A percentile compares a stretch with the other conserved stretches of the same genome.
Conservation (phyloP, 176 grass and related monocot genomes). For the Oryza brachyantha region DNA sequence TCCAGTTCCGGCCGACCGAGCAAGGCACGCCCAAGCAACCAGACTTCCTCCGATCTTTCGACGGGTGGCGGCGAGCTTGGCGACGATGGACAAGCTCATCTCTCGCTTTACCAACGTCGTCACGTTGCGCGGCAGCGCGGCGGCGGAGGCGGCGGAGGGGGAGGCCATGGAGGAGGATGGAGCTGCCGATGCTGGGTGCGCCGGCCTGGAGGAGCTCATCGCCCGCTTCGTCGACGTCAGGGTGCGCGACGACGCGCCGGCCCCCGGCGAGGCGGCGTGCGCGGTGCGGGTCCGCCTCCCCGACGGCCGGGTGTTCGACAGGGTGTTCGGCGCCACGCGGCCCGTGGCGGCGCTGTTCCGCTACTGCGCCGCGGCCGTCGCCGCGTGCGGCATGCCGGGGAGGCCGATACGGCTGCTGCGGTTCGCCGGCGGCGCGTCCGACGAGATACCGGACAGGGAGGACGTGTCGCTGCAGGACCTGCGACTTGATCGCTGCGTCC, state of each 20-base stretch:
- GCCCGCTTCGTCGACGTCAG: not conserved
- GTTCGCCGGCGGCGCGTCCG: conserved; percentile 6
- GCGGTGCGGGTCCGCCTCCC: conserved; percentile 3
- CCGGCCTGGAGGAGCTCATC: too few species aligned
- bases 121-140: not conserved
- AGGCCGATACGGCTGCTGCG: not conserved
- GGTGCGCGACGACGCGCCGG: not conserved
- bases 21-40: too few species aligned
- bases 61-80: not conserved
- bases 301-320: not conserved
- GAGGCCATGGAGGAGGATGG: too few species aligned
- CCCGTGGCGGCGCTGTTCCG: not conserved
- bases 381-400: not conserved
- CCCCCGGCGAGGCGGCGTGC: not conserved
- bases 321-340: not conserved
- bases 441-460: not conserved
- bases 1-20: too few species aligned
- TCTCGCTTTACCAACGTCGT: conserved; percentile 3
- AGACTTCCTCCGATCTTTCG: too few species aligned
- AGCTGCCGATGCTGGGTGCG: too few species aligned
- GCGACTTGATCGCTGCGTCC: not conserved
- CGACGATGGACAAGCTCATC: conserved; percentile 7
- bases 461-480: not conserved
- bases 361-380: conserved; percentile 6
- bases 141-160: too few species aligned